Evolutionary conservation across 164 flowering plant species (phyloP).

Genomic region (Vitis amurensis): DNA sequence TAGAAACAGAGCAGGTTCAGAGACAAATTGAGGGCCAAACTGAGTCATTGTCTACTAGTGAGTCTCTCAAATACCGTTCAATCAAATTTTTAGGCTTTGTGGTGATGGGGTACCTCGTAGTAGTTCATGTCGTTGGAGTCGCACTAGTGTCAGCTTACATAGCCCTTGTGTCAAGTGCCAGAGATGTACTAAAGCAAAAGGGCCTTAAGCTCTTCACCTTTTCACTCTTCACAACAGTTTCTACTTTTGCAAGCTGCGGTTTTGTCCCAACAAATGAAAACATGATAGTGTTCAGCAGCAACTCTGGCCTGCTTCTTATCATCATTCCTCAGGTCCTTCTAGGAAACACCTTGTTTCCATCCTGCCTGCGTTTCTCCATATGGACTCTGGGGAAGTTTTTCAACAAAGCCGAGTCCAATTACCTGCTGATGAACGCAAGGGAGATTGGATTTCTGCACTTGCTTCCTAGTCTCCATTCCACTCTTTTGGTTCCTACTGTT

Average conservation of each 20-base stretch:
- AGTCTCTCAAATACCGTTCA: constrained; percentile 22
- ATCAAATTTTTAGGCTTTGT: constrained; percentile 24
- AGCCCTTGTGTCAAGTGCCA: constrained; percentile 26
- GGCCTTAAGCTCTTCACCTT: constrained; percentile 31
- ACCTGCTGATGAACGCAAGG: constrained; percentile 33
- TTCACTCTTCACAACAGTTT: constrained; percentile 42
- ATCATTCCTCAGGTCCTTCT: constrained; percentile 52
- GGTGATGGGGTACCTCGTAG: constrained; percentile 30
- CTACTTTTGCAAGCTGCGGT: constrained; percentile 64
- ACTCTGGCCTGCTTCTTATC: constrained; percentile 57
- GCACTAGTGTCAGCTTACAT: constrained; percentile 22
- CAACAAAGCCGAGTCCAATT: constrained; percentile 24
- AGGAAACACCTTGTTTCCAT: constrained; percentile 60
- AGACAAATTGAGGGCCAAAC: too few species aligned
- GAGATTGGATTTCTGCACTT: constrained; percentile 40
- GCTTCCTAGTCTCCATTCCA: constrained; percentile 30
- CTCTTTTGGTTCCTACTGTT: constrained; percentile 33
- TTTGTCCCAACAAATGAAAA: constrained; percentile 75
- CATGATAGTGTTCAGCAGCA: constrained; percentile 55
- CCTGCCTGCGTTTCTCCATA: constrained; percentile 37
- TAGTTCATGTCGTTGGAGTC: constrained; percentile 25
- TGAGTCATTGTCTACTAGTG: neutral
- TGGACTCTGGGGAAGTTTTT: constrained; percentile 31
- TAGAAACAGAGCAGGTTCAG: too few species aligned
- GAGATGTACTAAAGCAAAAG: constrained; percentile 30